Conservation (phyloP, 2,329 filamentous ascomycete species). For the Trichothecium sympodiale region DNA sequence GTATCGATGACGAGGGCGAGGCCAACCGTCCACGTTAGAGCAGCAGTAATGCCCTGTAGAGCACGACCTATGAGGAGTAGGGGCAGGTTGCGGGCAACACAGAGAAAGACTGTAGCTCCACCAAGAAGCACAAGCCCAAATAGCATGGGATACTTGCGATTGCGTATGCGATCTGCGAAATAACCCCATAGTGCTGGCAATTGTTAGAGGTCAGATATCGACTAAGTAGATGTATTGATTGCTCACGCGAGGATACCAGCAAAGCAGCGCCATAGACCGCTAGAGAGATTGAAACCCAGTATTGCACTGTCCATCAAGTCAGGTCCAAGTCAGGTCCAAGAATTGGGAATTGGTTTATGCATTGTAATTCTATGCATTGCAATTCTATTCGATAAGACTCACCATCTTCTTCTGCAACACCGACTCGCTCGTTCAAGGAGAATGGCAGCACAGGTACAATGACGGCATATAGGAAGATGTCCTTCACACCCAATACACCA, state of each 20-base stretch:
- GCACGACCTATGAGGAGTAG: constrained; percentile 21
- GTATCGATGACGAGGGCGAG: constrained; percentile 23
- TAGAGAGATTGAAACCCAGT: constrained; percentile 24
- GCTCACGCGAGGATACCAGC: constrained; percentile 18
- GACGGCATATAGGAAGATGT: constrained; percentile 23
- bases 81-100: constrained; percentile 16
- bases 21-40: constrained; percentile 24
- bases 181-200: constrained; percentile 22
- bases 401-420: constrained; percentile 12
- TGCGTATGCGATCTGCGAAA: constrained; percentile 21
- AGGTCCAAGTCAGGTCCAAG: not conserved
- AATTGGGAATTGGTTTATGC: too few species aligned
- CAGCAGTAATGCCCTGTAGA: constrained; percentile 20
- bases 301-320: constrained; percentile 13
- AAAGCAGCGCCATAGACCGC: constrained; percentile 21
- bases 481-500: too few species aligned
- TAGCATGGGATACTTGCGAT: constrained; percentile 21
- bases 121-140: constrained; percentile 17
- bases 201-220: constrained; percentile 1
- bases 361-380: too few species aligned
- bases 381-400: not conserved
- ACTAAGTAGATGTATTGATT: not conserved
- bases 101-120: constrained; percentile 19
- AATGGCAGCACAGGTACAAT: constrained; percentile 22
- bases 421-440: constrained; percentile 15